Conservation (phyloP, 208 protist genomes). For the Phytomonas serpens region DNA sequence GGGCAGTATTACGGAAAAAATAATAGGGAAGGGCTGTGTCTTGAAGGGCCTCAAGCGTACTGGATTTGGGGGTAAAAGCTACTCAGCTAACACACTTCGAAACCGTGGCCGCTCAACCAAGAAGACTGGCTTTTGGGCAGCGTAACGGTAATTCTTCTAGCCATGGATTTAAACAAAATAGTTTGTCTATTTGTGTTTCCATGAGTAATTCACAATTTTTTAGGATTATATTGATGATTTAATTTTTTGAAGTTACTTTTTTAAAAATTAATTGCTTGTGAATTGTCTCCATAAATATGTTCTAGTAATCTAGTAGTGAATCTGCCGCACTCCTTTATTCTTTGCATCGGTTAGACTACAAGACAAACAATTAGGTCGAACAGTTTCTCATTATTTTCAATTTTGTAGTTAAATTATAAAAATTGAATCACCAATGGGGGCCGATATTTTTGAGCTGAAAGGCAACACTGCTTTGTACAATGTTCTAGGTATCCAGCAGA, state of each 20-base stretch:
- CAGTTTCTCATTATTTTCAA: background rate
- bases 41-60: constrained; percentile 59
- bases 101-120: constrained; percentile 65
- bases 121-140: constrained; percentile 79
- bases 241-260: constrained; percentile 2
- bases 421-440: constrained; percentile 17
- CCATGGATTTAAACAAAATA: background rate
- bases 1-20: constrained; percentile 16
- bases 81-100: constrained; percentile 68
- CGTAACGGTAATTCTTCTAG: constrained; percentile 22
- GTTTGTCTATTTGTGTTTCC: background rate
- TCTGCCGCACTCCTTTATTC: background rate
- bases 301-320: background rate
- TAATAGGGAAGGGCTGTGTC: constrained; percentile 12
- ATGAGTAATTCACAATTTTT: constrained; percentile 4
- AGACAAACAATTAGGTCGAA: background rate
- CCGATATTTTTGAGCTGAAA: constrained; percentile 60
- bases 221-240: constrained; percentile 5
- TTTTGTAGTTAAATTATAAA: background rate
- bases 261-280: background rate
- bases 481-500: constrained; percentile 55
- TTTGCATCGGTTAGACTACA: background rate
- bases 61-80: constrained; percentile 82
- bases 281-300: background rate
- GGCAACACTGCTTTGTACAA: constrained; percentile 74